A percentile compares a stretch with the other conserved stretches of the same genome.
These are phyloP conservation scores for Lachnellula subtilissima DNA, from an alignment of 2,329 filamentous ascomycete genomes.

Conservation along the genomic window DNA sequence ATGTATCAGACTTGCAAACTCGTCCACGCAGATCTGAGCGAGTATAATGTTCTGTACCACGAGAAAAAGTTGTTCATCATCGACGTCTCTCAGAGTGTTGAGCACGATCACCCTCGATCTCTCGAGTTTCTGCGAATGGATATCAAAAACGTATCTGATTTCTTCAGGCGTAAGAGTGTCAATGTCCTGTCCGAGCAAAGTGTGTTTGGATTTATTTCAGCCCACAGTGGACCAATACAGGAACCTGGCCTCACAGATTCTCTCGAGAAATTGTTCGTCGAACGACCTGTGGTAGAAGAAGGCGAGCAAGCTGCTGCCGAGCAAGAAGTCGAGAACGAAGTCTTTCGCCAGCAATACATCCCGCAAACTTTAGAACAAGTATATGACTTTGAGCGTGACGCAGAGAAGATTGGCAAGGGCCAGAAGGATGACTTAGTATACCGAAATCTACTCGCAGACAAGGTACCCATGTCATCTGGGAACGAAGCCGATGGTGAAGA, in stretches of 20 bases:
- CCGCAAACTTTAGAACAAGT: slow-evolving; percentile 94
- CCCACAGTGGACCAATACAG: slow-evolving; percentile 53
- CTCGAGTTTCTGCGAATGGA: slow-evolving; percentile 96
- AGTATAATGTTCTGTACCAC: slow-evolving; percentile 96
- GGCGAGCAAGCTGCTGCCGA: slow-evolving; percentile 49
- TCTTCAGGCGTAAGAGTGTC: slow-evolving; percentile 82
- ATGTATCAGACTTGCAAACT: slow-evolving; percentile 90
- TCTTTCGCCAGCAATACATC: slow-evolving; percentile 95
- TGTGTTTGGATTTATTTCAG: slow-evolving; percentile 80
- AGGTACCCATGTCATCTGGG: slow-evolving; percentile 41
- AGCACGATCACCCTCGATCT: slow-evolving; percentile 89
- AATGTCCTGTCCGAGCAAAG: slow-evolving; percentile 72
- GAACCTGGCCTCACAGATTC: slow-evolving; percentile 55
- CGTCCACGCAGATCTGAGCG: slow-evolving; percentile 93
- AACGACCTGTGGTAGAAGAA: slow-evolving; percentile 50
- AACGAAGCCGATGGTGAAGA: slow-evolving; percentile 38
- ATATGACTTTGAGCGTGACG: slow-evolving; percentile 91
- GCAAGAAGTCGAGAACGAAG: slow-evolving; percentile 77
- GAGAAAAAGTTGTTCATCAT: slow-evolving; percentile 82
- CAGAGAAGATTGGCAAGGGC: slow-evolving; percentile 68
- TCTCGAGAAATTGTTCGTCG: slow-evolving; percentile 63
- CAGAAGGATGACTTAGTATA: slow-evolving; percentile 78
- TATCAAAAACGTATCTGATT: slow-evolving; percentile 93
- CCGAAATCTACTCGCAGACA: slow-evolving; percentile 73
- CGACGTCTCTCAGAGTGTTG: slow-evolving; percentile 95